These are phyloP conservation scores for Erythrophleum fordii DNA, from an alignment of 306 rosid species.

Conservation along the genomic window DNA sequence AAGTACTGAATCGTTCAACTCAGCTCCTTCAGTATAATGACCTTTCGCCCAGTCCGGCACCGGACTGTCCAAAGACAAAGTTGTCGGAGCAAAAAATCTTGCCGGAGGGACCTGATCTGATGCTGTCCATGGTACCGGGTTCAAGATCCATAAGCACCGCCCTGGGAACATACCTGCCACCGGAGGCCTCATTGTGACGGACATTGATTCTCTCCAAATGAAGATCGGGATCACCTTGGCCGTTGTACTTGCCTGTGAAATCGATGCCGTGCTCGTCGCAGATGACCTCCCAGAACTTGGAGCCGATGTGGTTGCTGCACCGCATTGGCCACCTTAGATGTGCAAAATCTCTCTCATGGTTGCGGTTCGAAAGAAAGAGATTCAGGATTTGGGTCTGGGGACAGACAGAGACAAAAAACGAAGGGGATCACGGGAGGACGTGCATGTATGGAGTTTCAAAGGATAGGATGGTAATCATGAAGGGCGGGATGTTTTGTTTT, in stretches of 20 bases:
- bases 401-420: background rate
- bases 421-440: background rate
- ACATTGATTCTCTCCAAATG: conserved; percentile 90
- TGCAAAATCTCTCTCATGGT: conserved; percentile 91
- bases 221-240: conserved; percentile 57
- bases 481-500: conserved; percentile 66
- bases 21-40: conserved; percentile 95
- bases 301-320: conserved; percentile 95
- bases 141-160: conserved; percentile 97
- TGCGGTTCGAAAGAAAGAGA: background rate
- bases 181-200: conserved; percentile 89
- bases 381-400: conserved; percentile 19
- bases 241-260: conserved; percentile 69
- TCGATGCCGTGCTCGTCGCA: conserved; percentile 95
- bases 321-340: conserved; percentile 94
- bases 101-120: conserved; percentile 92
- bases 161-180: conserved; percentile 89
- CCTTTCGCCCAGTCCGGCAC: conserved; percentile 97
- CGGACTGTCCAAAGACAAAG: conserved; percentile 92
- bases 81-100: conserved; percentile 93
- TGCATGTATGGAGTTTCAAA: conserved; percentile 38
- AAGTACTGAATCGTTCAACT: conserved; percentile 84
- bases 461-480: conserved; percentile 67
- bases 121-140: conserved; percentile 95
- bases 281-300: conserved; percentile 95